Evolutionary conservation across 129 eudicot species (phyloP), one percentile per base, ranked within the genome.

Genomic region (Oenanthe sinensis): DNA sequence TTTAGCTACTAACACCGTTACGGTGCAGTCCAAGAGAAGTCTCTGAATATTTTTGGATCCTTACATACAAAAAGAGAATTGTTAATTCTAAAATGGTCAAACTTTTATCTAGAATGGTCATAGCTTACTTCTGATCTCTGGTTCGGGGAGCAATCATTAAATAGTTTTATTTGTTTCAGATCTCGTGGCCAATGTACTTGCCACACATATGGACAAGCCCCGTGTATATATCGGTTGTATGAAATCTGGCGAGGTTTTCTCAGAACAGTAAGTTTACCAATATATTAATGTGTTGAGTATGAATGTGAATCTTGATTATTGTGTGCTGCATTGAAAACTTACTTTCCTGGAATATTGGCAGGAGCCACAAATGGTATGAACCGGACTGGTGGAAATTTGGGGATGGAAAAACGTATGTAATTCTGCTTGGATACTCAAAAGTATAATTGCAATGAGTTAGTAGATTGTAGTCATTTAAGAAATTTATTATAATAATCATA

Each of bases 361-460:
- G 98, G 89, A 86, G 86, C 81, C 89, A 91, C 80, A 88, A 85
- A 86, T 94, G 98, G 98, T 94, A 94, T 77, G 98, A 94, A 86
- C 98, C 97, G 1, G 97, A 94, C 82, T 94, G 98, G 98, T 94
- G 98, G 98, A 94, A 94, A 84, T 94, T 94, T 82, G 98, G 98
- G 39, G 96, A 94, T 85, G 97, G 96, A 60, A 94, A 94, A 87
- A 81, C 87, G 98, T 94, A 88, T 88, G 96, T 77, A n/a, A 17
- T 63, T 45, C 36, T 78, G 75, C 40, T 5, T 26, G 11, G 14
- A 42, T 74, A n/a, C 77, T 73, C 8, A 0, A 10, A 40, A 40
- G 49, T 20, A 8, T 40, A 71, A 6, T 44, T 74, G 58, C 50
- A 30, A 74, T 45, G 0, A 26, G 50, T 74, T 74, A 0, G 20